Conservation (phyloP, 179 eudicot species). For the Amaranthus tricolor region DNA sequence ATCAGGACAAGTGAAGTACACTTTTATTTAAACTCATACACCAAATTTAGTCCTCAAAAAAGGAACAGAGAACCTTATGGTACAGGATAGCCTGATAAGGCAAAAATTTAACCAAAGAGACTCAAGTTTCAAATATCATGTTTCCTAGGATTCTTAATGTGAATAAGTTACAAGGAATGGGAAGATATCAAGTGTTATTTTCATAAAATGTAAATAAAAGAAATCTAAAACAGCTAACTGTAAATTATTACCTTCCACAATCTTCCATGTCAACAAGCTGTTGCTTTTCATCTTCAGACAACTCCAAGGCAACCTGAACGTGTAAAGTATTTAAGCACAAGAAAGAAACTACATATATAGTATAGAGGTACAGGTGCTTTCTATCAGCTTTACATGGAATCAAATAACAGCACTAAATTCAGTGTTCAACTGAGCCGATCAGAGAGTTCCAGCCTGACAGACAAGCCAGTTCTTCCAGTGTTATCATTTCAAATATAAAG, state of each 20-base stretch:
- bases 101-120: not conserved
- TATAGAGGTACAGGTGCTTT: not conserved
- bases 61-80: not conserved
- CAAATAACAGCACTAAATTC: not conserved
- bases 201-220: not conserved
- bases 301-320: constrained; percentile 76
- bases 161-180: not conserved
- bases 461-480: not conserved
- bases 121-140: not conserved
- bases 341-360: not conserved
- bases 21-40: not conserved
- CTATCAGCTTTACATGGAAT: not conserved
- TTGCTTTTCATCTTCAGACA: constrained; percentile 67
- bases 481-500: not conserved
- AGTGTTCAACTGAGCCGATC: not conserved
- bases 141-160: not conserved
- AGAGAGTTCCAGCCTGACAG: not conserved
- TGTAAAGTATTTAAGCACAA: constrained; percentile 1
- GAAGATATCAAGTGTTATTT: not conserved
- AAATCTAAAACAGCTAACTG: not conserved
- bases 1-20: not conserved
- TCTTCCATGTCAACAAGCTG: constrained; percentile 49
- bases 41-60: not conserved
- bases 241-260: constrained; percentile 32
- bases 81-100: not conserved